Conservation (phyloP, 2,329 filamentous ascomycete species). For the Ceratocystis lukuohia region DNA sequence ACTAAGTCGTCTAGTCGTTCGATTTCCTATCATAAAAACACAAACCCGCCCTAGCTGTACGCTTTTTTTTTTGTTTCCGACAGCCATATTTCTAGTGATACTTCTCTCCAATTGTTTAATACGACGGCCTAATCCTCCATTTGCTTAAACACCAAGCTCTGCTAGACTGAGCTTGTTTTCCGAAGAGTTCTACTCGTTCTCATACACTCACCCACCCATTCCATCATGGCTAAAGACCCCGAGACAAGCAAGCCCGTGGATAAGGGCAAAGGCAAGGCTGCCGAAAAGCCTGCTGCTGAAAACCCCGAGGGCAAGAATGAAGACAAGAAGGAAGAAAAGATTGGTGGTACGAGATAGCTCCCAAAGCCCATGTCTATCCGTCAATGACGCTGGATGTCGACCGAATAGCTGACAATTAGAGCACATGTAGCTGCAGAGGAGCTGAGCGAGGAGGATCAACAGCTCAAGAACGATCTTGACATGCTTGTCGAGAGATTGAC, state of each 20-base stretch:
- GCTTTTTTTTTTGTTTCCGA: not conserved
- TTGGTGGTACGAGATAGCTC: conserved; percentile 34
- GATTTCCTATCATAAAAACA: conserved; percentile 7
- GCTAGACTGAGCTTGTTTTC: conserved; percentile 2
- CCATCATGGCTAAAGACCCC: conserved; percentile 82
- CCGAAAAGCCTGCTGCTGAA: conserved; percentile 44
- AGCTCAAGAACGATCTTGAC: conserved; percentile 93
- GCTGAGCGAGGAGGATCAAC: conserved; percentile 93
- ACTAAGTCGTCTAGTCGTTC: conserved; percentile 13
- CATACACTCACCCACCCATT: not conserved
- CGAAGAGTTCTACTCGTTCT: not conserved
- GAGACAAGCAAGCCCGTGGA: conserved; percentile 72
- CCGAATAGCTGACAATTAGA: conserved; percentile 7
- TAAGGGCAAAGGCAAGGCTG: conserved; percentile 93
- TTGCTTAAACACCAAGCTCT: conserved; percentile 1
- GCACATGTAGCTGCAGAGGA: conserved; percentile 50
- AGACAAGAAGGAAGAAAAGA: conserved; percentile 36
- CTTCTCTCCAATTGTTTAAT: not conserved
- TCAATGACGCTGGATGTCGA: not conserved
- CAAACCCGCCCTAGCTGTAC: conserved; percentile 13
- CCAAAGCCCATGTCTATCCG: conserved; percentile 11
- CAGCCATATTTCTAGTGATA: conserved; percentile 5
- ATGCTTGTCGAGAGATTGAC: conserved; percentile 94
- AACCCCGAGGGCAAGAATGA: conserved; percentile 58
- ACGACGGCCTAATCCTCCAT: not conserved